phyloP scores from a whole-genome alignment of 2,329 filamentous ascomycete genomes.

The Immersiporthe knoxdaviesiana region DNA sequence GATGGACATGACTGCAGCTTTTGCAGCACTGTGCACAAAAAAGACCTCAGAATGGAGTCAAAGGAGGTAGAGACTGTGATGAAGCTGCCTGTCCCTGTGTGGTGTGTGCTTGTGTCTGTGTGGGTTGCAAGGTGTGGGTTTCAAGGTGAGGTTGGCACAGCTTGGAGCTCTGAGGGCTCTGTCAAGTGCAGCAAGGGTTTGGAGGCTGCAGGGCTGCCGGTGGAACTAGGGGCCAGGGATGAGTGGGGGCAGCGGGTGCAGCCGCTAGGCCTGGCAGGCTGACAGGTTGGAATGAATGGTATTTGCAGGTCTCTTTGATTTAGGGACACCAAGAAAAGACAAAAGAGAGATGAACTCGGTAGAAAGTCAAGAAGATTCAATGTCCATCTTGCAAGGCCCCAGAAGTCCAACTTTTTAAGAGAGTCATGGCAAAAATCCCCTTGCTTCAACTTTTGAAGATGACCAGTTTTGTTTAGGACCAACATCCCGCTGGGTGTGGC shows the following conservation, averaged over 20 bases:
- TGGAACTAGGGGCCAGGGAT: neutral
- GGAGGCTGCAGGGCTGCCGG: neutral
- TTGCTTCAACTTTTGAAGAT: neutral
- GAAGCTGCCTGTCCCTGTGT: neutral
- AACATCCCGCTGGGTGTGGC: too few relatives aligned
- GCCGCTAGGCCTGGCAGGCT: conserved; percentile 1
- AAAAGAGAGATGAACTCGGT: neutral
- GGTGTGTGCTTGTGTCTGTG: neutral
- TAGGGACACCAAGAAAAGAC: neutral
- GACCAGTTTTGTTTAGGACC: too few relatives aligned
- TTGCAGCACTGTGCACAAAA: too few relatives aligned
- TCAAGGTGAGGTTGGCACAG: neutral
- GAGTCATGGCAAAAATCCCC: neutral
- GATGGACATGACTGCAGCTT: conserved; percentile 62
- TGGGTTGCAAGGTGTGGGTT: neutral
- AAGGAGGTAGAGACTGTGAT: neutral
- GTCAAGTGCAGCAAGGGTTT: neutral
- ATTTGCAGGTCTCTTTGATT: neutral
- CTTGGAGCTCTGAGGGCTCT: neutral
- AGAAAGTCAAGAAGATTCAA: too few relatives aligned
- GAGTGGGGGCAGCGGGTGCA: neutral
- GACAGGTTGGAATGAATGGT: neutral
- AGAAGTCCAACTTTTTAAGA: neutral
- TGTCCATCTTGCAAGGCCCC: too few relatives aligned
- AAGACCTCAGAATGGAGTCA: too few relatives aligned